These are phyloP conservation scores for Berberis thunbergii DNA, from an alignment of 164 flowering plant species.

Conservation along the genomic window DNA sequence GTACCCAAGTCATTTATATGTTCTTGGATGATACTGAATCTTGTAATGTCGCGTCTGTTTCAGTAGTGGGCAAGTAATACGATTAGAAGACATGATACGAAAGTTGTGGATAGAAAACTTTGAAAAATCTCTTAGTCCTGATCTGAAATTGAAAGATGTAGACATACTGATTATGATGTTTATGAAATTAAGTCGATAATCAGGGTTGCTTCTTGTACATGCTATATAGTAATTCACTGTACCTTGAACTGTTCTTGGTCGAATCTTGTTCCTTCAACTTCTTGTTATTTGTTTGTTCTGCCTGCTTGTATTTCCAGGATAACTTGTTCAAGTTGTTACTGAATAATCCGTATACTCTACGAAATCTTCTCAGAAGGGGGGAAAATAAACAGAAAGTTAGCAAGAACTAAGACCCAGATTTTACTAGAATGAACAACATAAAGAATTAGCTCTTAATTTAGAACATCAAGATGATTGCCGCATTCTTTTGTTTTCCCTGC, in stretches of 20 bases:
- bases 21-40: neutral
- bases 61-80: neutral
- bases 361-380: too few species aligned
- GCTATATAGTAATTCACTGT: neutral
- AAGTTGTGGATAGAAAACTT: slow-evolving; percentile 2
- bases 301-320: too few species aligned
- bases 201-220: neutral
- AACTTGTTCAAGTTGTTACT: too few species aligned
- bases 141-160: slow-evolving; percentile 9
- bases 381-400: too few species aligned
- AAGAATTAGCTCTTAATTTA: too few species aligned
- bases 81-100: slow-evolving; percentile 9
- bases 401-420: too few species aligned
- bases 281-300: neutral
- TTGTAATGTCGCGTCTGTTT: neutral
- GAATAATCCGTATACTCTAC: too few species aligned
- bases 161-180: slow-evolving; percentile 3
- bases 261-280: neutral
- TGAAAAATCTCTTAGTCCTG: slow-evolving; percentile 1
- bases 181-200: neutral
- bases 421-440: too few species aligned
- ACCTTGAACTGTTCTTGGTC: neutral
- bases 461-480: too few species aligned
- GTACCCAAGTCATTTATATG: too few species aligned
- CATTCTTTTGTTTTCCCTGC: too few species aligned